Evolutionary conservation across 495 filamentous ascomycete genomes (phyloP), one percentile per base, ranked within the genome.

Genomic region (Cercophora newfieldiana): DNA sequence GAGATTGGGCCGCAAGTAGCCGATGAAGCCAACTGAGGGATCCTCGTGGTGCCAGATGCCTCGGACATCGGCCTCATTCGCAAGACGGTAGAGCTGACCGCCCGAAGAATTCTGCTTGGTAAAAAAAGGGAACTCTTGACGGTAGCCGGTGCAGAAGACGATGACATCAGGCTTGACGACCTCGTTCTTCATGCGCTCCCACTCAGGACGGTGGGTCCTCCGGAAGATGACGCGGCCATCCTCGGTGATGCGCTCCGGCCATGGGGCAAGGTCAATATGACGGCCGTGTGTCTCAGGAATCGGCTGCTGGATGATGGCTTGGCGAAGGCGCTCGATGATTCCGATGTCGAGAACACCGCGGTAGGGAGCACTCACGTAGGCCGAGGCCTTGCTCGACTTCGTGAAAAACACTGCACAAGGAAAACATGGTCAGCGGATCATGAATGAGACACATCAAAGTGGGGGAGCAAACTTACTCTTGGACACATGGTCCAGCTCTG

Each of bases 1-100:
- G 10, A 85, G 71, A 37, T 75, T 75, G 0, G 81, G 82, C 0
- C 81, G 72, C 14, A 85, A 66, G 68, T 83, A 85, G 7, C 82
- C 82, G 31, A 83, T 82, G 66, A 81, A 85, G 8, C 72, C 81
- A 7, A 85, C 68, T 0, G 71, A 69, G 0, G 79, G 78, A 30
- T 82, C 75, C 12, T 73, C 71, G 4, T 67, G 65, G 19, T 71
- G 72, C 70, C 79, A 80, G 59, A 83, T 80, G 12, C 74, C 73
- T 1, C 82, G 70, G 7, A 82, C 74, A 28, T 79, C 64, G 6
- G 77, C 69, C 1, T 75, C 62, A 68, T 64, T 8, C 22, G 60
- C 29, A 0, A 37, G 2, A 0, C 55, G 53, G 26, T 58, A 51
- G 1, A n/a, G 22, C 53, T n/a, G 26, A 22, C 59, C 59, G 47